Evolutionary conservation across 148 eudicot genomes (phyloP).

Genomic region (Heliosperma pusillum): DNA sequence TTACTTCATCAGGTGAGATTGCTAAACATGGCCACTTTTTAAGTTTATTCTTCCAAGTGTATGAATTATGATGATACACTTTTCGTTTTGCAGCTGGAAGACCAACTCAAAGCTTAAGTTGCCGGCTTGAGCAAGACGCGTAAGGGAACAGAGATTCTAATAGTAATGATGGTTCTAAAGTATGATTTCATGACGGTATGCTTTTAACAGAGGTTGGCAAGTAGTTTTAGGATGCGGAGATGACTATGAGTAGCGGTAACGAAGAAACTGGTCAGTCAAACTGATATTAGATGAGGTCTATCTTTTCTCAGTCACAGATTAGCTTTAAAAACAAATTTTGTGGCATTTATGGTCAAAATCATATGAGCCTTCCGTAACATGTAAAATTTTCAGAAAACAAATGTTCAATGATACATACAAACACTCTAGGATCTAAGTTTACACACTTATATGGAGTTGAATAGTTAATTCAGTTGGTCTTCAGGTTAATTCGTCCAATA

Average conservation of each 20-base stretch:
- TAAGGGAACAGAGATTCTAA: background rate
- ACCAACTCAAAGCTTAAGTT: constrained; percentile 60
- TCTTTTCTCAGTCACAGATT: background rate
- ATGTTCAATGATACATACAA: background rate
- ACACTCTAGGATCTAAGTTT: background rate
- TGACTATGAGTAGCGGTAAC: background rate
- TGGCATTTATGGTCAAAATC: background rate
- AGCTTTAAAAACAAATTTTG: background rate
- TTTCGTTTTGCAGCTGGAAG: constrained; percentile 64
- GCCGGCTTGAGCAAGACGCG: constrained; percentile 46
- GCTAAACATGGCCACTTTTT: background rate
- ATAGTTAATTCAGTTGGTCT: no score
- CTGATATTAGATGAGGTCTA: background rate
- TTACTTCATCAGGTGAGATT: constrained; percentile 61
- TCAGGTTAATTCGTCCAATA: no score
- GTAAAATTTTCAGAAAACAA: background rate
- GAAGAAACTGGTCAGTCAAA: background rate
- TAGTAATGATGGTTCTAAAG: no score
- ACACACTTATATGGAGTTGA: background rate
- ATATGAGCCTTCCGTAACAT: background rate
- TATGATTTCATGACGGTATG: background rate
- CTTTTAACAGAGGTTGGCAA: background rate
- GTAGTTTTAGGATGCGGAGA: background rate
- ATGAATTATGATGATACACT: background rate
- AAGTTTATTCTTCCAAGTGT: background rate